Evolutionary conservation across 1,284 basidiomycete genomes (phyloP).

Genomic region (Tilletia horrida): DNA sequence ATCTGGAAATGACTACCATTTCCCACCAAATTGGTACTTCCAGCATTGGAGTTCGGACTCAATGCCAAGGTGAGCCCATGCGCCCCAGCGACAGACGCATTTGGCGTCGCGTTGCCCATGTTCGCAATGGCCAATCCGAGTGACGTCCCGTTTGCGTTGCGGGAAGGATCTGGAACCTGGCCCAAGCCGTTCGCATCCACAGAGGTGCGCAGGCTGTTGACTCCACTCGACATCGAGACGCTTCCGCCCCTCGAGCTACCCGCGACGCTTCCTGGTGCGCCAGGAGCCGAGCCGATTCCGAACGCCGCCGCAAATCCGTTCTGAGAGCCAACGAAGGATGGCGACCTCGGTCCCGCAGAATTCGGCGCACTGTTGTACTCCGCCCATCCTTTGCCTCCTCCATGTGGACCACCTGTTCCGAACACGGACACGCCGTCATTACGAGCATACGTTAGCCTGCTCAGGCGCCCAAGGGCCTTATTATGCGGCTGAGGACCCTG

Average conservation of each 20-base stretch:
- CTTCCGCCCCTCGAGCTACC: constrained; percentile 5
- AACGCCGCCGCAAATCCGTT: neutral
- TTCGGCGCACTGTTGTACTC: neutral
- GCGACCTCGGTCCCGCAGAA: constrained; percentile 4
- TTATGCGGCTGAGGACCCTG: neutral
- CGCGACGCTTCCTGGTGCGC: constrained; percentile 1
- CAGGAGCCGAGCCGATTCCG: neutral
- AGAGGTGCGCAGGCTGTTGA: neutral
- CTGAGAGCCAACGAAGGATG: neutral
- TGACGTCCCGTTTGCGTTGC: neutral
- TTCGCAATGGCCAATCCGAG: constrained; percentile 13
- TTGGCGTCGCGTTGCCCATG: neutral
- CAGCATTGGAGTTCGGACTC: neutral
- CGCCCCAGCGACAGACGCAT: neutral
- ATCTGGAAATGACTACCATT: neutral
- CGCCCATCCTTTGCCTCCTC: constrained; percentile 12
- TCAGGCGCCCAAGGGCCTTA: constrained; percentile 7
- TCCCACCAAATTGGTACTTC: neutral
- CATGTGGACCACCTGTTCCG: constrained; percentile 6
- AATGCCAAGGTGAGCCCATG: neutral
- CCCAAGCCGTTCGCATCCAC: constrained; percentile 1
- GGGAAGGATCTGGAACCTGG: no score
- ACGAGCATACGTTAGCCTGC: constrained; percentile 2
- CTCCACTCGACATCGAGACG: neutral
- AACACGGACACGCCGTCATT: constrained; percentile 12